Evolutionary conservation across 2,329 filamentous ascomycete genomes (phyloP).

Genomic region (Hirsutella thompsonii): DNA sequence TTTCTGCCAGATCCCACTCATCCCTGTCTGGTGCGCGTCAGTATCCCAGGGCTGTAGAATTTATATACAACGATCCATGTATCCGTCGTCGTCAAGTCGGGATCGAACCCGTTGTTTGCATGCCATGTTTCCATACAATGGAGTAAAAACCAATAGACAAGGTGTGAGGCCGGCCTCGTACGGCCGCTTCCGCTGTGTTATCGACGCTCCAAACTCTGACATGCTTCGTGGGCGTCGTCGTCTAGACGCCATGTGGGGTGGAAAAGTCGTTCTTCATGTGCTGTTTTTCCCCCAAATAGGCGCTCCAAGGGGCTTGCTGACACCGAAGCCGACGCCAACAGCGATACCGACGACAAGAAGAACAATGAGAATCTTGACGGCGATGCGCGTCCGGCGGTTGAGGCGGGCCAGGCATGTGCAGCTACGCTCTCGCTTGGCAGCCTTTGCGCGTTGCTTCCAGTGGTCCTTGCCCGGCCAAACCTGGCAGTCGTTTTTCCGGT

Average conservation of each 20-base stretch:
- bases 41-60: neutral
- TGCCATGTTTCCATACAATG: neutral
- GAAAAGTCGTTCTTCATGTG: neutral
- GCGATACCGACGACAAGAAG: slow-evolving; percentile 39
- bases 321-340: slow-evolving; percentile 43
- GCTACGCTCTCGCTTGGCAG: slow-evolving; percentile 36
- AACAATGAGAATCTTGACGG: slow-evolving; percentile 39
- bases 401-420: slow-evolving; percentile 41
- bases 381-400: slow-evolving; percentile 39
- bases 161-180: neutral
- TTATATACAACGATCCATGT: neutral
- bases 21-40: neutral
- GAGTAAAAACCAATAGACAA: neutral
- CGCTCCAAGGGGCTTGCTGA: slow-evolving; percentile 48
- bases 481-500: slow-evolving; percentile 32
- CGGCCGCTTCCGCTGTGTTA: neutral
- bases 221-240: too few relatives aligned
- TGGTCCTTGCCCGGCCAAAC: slow-evolving; percentile 49
- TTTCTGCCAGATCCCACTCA: neutral
- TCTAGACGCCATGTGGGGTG: too few relatives aligned
- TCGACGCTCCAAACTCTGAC: too few relatives aligned
- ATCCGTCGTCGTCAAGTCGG: neutral
- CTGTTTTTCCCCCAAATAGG: slow-evolving; percentile 35
- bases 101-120: neutral
- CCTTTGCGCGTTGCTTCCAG: slow-evolving; percentile 47